phyloP scores from a whole-genome alignment of 1,284 basidiomycete genomes.

The Pascua guehoae region DNA sequence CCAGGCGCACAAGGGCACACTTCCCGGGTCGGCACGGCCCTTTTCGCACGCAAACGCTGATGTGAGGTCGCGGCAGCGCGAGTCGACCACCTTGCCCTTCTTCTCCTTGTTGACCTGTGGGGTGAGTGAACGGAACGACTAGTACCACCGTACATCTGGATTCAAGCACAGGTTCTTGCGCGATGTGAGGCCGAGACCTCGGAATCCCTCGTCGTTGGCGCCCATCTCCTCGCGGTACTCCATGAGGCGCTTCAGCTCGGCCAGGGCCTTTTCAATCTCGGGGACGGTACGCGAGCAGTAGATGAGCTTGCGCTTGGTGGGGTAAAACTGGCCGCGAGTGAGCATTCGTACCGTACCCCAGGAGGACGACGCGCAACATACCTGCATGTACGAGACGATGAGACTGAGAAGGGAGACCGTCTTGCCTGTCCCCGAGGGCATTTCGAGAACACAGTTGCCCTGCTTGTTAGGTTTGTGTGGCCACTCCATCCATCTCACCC shows the following conservation, averaged over 20 bases:
- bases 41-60: conserved; percentile 80
- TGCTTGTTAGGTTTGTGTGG: conserved; percentile 42
- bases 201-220: conserved; percentile 75
- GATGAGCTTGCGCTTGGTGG: conserved; percentile 86
- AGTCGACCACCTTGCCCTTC: conserved; percentile 96
- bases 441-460: conserved; percentile 98
- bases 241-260: conserved; percentile 93
- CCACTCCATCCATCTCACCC: conserved; percentile 46
- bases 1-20: conserved; percentile 87
- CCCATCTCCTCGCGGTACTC: conserved; percentile 77
- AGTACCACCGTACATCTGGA: conserved; percentile 65
- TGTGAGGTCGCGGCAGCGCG: conserved; percentile 92
- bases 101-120: conserved; percentile 87
- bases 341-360: no score
- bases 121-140: background rate
- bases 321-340: conserved; percentile 86
- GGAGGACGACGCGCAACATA: conserved; percentile 35
- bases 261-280: conserved; percentile 97
- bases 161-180: conserved; percentile 96
- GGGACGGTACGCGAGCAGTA: conserved; percentile 99
- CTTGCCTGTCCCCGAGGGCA: conserved; percentile 99
- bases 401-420: conserved; percentile 93
- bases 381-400: conserved; percentile 98
- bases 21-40: conserved; percentile 81
- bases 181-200: conserved; percentile 88